These are phyloP conservation scores for Leccinum huronense DNA, from an alignment of 1,284 basidiomycete genomes.

Conservation along the genomic window DNA sequence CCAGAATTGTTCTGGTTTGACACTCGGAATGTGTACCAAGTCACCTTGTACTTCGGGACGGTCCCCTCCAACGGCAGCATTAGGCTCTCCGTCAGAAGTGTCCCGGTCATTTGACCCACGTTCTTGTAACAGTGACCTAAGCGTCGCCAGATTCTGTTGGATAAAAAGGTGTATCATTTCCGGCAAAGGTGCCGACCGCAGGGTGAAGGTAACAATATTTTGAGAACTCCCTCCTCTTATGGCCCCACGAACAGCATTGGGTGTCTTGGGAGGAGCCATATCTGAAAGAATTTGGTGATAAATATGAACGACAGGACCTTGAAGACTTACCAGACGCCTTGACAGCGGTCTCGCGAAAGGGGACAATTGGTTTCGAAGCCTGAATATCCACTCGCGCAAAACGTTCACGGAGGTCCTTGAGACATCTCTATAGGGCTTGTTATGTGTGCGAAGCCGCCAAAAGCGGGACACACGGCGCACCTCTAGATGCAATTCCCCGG, in stretches of 20 bases:
- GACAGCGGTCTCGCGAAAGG: slow-evolving; percentile 94
- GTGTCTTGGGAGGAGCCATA: slow-evolving; percentile 84
- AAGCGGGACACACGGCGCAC: slow-evolving; percentile 40
- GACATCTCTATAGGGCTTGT: slow-evolving; percentile 65
- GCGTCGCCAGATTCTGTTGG: slow-evolving; percentile 62
- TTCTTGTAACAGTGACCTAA: slow-evolving; percentile 57
- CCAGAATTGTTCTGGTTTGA: slow-evolving; percentile 84
- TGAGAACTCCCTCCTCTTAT: slow-evolving; percentile 69
- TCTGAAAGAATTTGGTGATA: slow-evolving; percentile 47
- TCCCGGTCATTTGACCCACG: slow-evolving; percentile 37
- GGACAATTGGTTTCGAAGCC: slow-evolving; percentile 93
- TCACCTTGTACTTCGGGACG: slow-evolving; percentile 57
- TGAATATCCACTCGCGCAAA: slow-evolving; percentile 95
- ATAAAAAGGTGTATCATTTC: slow-evolving; percentile 68
- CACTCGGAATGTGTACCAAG: slow-evolving; percentile 57
- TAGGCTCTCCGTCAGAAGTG: slow-evolving; percentile 27
- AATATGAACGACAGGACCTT: slow-evolving; percentile 4
- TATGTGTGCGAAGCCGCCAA: background rate
- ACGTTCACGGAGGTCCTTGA: slow-evolving; percentile 92
- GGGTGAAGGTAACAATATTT: slow-evolving; percentile 77
- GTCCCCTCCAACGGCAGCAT: slow-evolving; percentile 40
- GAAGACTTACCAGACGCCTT: slow-evolving; percentile 61
- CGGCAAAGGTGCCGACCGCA: slow-evolving; percentile 84
- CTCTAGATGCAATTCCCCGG: slow-evolving; percentile 96
- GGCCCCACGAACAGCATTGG: slow-evolving; percentile 75